Percentiles rank a stretch among this genome's conserved stretches.
Conservation (phyloP, 768 basidiomycete genomes). For the Tephrocybe sp. region DNA sequence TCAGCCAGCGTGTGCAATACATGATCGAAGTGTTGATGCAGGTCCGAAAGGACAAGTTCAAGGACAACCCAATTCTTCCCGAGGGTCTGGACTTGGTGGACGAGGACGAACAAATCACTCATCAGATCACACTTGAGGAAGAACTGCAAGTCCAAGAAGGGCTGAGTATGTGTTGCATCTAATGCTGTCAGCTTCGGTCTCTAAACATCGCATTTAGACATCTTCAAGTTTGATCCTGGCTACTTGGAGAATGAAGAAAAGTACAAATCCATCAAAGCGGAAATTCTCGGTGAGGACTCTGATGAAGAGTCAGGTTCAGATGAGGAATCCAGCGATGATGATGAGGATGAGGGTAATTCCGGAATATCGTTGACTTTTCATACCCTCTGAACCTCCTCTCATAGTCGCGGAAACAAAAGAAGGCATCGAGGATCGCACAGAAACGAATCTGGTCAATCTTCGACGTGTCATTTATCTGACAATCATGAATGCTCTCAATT, state of each 20-base stretch:
- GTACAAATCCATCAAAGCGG: constrained; percentile 87
- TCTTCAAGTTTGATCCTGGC: constrained; percentile 93
- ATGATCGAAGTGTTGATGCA: constrained; percentile 99
- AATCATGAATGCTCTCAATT: constrained; percentile 98
- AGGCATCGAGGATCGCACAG: constrained; percentile 93
- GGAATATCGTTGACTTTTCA: neutral
- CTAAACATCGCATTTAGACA: constrained; percentile 48
- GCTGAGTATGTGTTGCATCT: constrained; percentile 62
- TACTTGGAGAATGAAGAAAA: constrained; percentile 91
- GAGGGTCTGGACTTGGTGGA: constrained; percentile 97
- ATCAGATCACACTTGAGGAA: constrained; percentile 89
- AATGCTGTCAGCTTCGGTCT: neutral
- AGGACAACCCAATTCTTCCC: constrained; percentile 93
- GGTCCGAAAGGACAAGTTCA: constrained; percentile 97
- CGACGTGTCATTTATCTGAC: constrained; percentile 94
- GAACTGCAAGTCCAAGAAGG: constrained; percentile 94
- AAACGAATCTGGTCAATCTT: constrained; percentile 93
- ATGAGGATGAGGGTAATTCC: constrained; percentile 44
- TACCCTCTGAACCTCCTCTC: constrained; percentile 6
- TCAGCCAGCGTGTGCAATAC: constrained; percentile 97
- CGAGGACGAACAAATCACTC: constrained; percentile 97
- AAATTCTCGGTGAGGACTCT: constrained; percentile 90
- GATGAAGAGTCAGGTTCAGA: constrained; percentile 71
- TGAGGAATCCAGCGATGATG: constrained; percentile 60
- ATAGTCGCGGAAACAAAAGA: constrained; percentile 74